Percentiles rank a stretch among this genome's conserved stretches.
phyloP scores from a whole-genome alignment of 345 rosid species.

The Orychophragmus violaceus region DNA sequence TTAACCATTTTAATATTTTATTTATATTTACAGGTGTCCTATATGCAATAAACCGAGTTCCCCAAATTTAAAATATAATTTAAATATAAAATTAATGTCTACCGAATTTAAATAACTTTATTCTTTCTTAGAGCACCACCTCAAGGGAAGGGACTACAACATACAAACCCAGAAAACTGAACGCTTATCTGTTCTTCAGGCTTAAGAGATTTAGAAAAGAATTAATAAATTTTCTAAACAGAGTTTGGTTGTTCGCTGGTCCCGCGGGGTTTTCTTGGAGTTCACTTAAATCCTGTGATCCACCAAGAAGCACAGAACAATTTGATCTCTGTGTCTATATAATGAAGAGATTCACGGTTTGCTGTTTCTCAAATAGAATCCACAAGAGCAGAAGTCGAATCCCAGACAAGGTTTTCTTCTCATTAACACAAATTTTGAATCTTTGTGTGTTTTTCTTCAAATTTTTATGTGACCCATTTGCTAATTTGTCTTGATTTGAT shows the following conservation, averaged over 20 bases:
- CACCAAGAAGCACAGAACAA: neutral
- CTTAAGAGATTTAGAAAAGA: neutral
- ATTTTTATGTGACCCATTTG: neutral
- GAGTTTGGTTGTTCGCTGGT: slow-evolving; percentile 26
- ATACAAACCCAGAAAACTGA: neutral
- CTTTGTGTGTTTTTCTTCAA: neutral
- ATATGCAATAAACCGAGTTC: neutral
- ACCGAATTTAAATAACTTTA: neutral
- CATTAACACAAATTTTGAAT: neutral
- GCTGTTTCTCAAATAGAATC: slow-evolving; percentile 19
- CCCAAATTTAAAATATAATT: neutral
- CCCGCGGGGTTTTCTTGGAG: slow-evolving; percentile 30
- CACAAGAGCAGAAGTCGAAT: slow-evolving; percentile 7
- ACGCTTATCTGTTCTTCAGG: neutral
- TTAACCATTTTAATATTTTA: too few species aligned
- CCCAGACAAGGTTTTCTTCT: slow-evolving; percentile 20
- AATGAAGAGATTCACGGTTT: slow-evolving; percentile 29
- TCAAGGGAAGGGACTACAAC: neutral
- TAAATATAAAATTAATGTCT: neutral
- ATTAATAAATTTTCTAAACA: neutral
- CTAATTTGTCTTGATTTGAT: slow-evolving; percentile 2
- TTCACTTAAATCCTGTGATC: slow-evolving; percentile 29
- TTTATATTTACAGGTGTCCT: too few species aligned
- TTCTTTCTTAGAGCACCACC: neutral
- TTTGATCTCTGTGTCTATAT: slow-evolving; percentile 15